These are phyloP conservation scores for Hygrophoropsis aurantiaca DNA, from an alignment of 768 basidiomycete genomes.

Conservation along the genomic window DNA sequence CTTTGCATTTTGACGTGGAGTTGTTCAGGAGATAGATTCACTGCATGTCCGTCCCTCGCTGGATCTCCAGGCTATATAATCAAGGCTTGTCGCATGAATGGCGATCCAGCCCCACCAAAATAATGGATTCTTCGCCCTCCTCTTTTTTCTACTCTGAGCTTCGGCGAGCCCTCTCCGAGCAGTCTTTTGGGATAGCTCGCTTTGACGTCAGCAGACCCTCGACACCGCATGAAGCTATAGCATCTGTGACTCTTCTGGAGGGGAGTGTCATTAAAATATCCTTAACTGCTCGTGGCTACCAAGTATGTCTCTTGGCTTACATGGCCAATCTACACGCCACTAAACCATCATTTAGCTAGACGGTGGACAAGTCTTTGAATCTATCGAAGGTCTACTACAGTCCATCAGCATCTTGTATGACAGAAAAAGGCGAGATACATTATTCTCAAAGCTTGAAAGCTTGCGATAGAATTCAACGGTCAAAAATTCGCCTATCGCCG, in stretches of 20 bases:
- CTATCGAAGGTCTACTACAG: constrained; percentile 57
- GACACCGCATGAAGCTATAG: constrained; percentile 48
- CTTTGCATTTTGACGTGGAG: constrained; percentile 14
- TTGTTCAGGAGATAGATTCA: constrained; percentile 9
- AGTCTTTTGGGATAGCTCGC: constrained; percentile 52
- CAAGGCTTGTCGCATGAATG: constrained; percentile 14
- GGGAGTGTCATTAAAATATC: constrained; percentile 45
- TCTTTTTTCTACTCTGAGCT: constrained; percentile 49
- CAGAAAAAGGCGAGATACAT: constrained; percentile 42
- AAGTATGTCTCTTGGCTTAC: constrained; percentile 34
- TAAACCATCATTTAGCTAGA: constrained; percentile 20
- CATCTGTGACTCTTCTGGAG: constrained; percentile 57
- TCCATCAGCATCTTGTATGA: constrained; percentile 55
- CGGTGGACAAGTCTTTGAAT: constrained; percentile 45
- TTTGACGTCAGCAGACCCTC: constrained; percentile 40
- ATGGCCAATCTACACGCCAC: constrained; percentile 4
- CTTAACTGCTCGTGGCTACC: constrained; percentile 56
- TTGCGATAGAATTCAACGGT: constrained; percentile 24
- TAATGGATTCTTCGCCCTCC: constrained; percentile 17
- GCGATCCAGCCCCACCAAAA: constrained; percentile 9
- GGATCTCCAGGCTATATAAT: constrained; percentile 29
- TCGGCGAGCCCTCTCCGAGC: constrained; percentile 52
- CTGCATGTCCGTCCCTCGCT: constrained; percentile 25
- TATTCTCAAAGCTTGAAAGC: constrained; percentile 49
- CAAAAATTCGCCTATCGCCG: not conserved